Percentiles rank a stretch among this genome's conserved stretches.
Conservation (phyloP, 1,284 basidiomycete species). For the Mycena sp. region DNA sequence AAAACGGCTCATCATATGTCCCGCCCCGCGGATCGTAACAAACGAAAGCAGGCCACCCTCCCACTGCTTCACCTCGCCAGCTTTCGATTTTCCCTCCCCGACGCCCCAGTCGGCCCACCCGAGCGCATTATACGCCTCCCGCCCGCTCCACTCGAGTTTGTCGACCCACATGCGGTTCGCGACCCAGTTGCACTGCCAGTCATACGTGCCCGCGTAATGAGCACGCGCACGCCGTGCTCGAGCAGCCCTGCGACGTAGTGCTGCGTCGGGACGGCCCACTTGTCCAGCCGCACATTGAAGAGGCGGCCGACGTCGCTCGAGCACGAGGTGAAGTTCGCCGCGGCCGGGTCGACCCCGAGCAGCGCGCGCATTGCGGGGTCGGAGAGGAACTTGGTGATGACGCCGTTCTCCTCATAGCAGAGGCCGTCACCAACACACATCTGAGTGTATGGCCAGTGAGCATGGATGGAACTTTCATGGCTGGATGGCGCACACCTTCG, state of each 20-base stretch:
- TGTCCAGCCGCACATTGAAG: constrained; percentile 67
- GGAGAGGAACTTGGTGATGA: constrained; percentile 66
- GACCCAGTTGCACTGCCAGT: constrained; percentile 85
- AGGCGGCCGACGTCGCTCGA: constrained; percentile 56
- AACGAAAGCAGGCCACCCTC: constrained; percentile 69
- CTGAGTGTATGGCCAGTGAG: no score
- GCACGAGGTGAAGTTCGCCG: constrained; percentile 67
- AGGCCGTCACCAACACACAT: constrained; percentile 58
- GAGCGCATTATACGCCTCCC: constrained; percentile 58
- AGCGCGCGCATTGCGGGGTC: constrained; percentile 59
- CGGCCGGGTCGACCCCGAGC: constrained; percentile 64
- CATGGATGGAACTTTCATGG: no score
- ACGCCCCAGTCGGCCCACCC: constrained; percentile 68
- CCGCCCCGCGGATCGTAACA: constrained; percentile 69
- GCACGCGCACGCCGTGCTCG: constrained; percentile 74
- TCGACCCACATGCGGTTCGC: constrained; percentile 81
- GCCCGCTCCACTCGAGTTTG: constrained; percentile 75
- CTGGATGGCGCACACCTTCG: constrained; percentile 69
- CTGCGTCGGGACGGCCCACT: constrained; percentile 65
- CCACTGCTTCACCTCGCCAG: constrained; percentile 66
- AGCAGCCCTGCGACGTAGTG: constrained; percentile 77
- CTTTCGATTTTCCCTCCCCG: constrained; percentile 47
- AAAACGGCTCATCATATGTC: constrained; percentile 73
- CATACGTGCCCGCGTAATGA: constrained; percentile 86
- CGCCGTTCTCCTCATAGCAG: constrained; percentile 64